Conservation (phyloP, 139 green algal genomes). For the Yamagishiella unicocca region DNA sequence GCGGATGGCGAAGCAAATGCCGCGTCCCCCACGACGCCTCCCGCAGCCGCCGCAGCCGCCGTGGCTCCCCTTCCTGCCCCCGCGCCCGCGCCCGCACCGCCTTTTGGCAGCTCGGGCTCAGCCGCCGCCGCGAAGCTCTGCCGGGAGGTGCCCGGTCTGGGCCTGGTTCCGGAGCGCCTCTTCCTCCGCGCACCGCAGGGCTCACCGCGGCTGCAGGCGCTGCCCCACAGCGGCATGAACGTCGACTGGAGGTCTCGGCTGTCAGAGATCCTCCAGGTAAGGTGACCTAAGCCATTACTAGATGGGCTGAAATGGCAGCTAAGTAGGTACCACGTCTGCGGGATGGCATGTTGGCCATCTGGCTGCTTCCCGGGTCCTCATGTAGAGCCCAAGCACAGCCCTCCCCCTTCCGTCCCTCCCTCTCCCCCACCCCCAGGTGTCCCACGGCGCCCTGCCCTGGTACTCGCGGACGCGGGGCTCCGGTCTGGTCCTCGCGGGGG, state of each 20-base stretch:
- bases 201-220: neutral
- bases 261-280: neutral
- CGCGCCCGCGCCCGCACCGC: neutral
- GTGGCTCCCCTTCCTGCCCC: too few relatives aligned
- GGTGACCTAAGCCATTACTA: too few relatives aligned
- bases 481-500: neutral
- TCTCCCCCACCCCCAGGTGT: neutral
- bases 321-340: too few relatives aligned
- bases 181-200: neutral
- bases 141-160: neutral
- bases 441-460: neutral
- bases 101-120: neutral
- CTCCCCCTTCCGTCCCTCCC: neutral
- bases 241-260: neutral
- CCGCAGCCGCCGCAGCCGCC: too few relatives aligned
- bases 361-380: too few relatives aligned
- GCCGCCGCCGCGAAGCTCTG: neutral
- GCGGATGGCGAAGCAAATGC: too few relatives aligned
- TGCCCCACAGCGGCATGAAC: neutral
- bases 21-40: too few relatives aligned
- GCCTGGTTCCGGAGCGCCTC: neutral
- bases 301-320: too few relatives aligned
- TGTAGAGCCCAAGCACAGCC: too few relatives aligned
- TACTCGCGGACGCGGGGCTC: neutral
- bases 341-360: too few relatives aligned